Evolutionary conservation across 495 filamentous ascomycete genomes (phyloP).

Genomic region (Lichenothelia convexa): DNA sequence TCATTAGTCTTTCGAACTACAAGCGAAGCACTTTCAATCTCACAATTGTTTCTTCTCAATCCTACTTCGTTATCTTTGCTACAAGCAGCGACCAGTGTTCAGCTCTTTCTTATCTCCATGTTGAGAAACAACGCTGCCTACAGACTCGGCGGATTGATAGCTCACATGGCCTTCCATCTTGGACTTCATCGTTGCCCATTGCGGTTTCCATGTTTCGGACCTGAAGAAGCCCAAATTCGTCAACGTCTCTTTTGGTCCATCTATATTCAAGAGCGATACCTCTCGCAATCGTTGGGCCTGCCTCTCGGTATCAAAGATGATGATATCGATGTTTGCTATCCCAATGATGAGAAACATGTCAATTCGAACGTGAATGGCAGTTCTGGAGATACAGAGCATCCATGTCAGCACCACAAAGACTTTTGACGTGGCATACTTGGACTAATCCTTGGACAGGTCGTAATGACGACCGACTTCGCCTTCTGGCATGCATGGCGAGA

Average conservation of each 20-base stretch:
- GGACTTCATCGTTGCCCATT: slow-evolving; percentile 31
- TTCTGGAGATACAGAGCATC: too few species aligned
- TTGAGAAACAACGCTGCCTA: slow-evolving; percentile 31
- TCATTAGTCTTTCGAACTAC: slow-evolving; percentile 22
- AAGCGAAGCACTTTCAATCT: slow-evolving; percentile 20
- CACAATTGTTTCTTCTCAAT: slow-evolving; percentile 20
- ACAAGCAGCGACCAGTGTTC: slow-evolving; percentile 27
- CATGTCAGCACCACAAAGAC: too few species aligned
- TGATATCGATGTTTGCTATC: slow-evolving; percentile 35
- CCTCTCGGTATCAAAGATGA: slow-evolving; percentile 33
- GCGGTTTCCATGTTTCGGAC: slow-evolving; percentile 24
- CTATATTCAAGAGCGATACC: slow-evolving; percentile 30
- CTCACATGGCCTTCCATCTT: slow-evolving; percentile 29
- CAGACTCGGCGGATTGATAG: slow-evolving; percentile 27
- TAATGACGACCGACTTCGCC: slow-evolving; percentile 12
- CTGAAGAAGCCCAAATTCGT: slow-evolving; percentile 23
- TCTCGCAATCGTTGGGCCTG: slow-evolving; percentile 30
- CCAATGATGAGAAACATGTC: slow-evolving; percentile 8
- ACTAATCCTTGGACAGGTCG: slow-evolving; percentile 3
- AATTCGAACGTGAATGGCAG: too few species aligned
- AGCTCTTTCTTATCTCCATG: slow-evolving; percentile 29
- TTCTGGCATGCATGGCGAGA: slow-evolving; percentile 24
- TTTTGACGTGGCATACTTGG: too few species aligned
- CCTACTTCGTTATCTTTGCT: slow-evolving; percentile 23
- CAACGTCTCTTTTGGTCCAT: slow-evolving; percentile 32